A percentile compares a stretch with the other conserved stretches of the same genome.
Conservation (phyloP, 805 yeast genomes). For the Debaryomyces hansenii region DNA sequence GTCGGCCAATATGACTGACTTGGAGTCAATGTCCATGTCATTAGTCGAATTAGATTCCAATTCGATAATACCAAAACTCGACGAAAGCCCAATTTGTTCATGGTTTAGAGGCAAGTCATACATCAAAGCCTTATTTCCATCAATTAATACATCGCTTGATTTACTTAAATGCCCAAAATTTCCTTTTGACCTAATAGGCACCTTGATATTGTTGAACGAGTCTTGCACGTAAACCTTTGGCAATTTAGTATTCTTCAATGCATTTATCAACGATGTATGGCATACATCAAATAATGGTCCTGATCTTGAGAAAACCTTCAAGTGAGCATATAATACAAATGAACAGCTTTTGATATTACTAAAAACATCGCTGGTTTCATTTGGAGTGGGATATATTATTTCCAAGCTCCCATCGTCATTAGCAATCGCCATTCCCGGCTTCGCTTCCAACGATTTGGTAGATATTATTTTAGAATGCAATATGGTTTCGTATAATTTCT, state of each 20-base stretch:
- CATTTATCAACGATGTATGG: slow-evolving; percentile 65
- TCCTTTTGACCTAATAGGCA: slow-evolving; percentile 53
- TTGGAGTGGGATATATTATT: slow-evolving; percentile 21
- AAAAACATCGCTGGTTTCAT: slow-evolving; percentile 12
- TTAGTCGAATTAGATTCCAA: slow-evolving; percentile 31
- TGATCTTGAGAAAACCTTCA: slow-evolving; percentile 74
- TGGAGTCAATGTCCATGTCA: slow-evolving; percentile 27
- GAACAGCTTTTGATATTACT: slow-evolving; percentile 21
- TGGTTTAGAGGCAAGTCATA: slow-evolving; percentile 40
- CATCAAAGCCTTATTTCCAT: slow-evolving; percentile 32
- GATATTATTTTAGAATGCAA: slow-evolving; percentile 56
- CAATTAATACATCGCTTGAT: slow-evolving; percentile 48
- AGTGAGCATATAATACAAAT: slow-evolving; percentile 64
- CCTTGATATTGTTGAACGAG: slow-evolving; percentile 50
- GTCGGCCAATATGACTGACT: slow-evolving; percentile 61
- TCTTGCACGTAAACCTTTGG: slow-evolving; percentile 74
- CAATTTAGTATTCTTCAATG: slow-evolving; percentile 56
- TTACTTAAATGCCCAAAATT: slow-evolving; percentile 49
- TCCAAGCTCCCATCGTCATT: slow-evolving; percentile 19
- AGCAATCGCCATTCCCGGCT: slow-evolving; percentile 20
- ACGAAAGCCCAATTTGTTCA: slow-evolving; percentile 41
- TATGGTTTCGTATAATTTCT: slow-evolving; percentile 59
- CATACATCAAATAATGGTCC: slow-evolving; percentile 82
- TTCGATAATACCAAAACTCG: slow-evolving; percentile 61
- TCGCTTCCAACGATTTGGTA: slow-evolving; percentile 23